Evolutionary conservation across 345 rosid genomes (phyloP).

Genomic region (Lepidium aucheri): DNA sequence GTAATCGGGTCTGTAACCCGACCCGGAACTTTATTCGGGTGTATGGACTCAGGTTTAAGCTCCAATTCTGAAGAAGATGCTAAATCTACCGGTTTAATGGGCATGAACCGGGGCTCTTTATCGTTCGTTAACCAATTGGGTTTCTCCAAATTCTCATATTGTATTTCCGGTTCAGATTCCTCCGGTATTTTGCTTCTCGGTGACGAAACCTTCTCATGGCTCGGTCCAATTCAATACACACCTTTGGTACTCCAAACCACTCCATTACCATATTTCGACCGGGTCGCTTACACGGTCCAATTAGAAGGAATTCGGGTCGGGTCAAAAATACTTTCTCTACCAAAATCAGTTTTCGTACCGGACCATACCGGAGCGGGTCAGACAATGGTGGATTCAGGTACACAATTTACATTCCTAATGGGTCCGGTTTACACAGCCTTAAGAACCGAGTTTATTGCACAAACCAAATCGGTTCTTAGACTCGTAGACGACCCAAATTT

Average conservation of each 20-base stretch:
- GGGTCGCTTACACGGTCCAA: constrained; percentile 65
- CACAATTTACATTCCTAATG: constrained; percentile 60
- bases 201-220: constrained; percentile 41
- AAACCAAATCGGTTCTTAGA: constrained; percentile 38
- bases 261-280: constrained; percentile 62
- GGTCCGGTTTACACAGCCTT: constrained; percentile 60
- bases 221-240: constrained; percentile 46
- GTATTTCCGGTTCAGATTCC: constrained; percentile 66
- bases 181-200: constrained; percentile 64
- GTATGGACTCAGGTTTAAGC: constrained; percentile 66
- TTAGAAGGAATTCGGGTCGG: constrained; percentile 61
- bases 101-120: constrained; percentile 74
- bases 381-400: constrained; percentile 78
- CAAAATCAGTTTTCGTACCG: constrained; percentile 45
- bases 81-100: constrained; percentile 66
- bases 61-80: constrained; percentile 52
- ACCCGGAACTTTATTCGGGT: constrained; percentile 51
- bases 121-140: constrained; percentile 66
- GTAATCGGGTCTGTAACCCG: constrained; percentile 35
- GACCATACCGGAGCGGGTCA: constrained; percentile 90
- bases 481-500: constrained; percentile 42
- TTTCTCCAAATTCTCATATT: constrained; percentile 62
- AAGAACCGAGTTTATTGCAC: constrained; percentile 42
- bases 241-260: constrained; percentile 43
- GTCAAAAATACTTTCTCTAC: constrained; percentile 31